Evolutionary conservation across 495 filamentous ascomycete species (phyloP).

Genomic region (Daldinia bambusicola): DNA sequence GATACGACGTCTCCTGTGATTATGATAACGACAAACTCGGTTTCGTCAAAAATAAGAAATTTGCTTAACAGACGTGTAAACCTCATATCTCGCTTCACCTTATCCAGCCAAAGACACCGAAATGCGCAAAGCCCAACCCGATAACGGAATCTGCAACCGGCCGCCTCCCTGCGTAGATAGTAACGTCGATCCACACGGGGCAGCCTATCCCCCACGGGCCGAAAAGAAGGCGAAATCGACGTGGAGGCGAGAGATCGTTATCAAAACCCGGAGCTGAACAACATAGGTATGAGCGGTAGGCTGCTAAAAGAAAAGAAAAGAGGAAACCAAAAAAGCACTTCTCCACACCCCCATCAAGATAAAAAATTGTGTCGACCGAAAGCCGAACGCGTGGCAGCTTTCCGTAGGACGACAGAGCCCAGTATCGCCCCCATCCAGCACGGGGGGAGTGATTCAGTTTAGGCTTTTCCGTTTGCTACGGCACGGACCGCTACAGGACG

Average conservation of each 20-base stretch:
- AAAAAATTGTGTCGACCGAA: conserved; percentile 3
- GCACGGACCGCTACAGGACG: conserved; percentile 39
- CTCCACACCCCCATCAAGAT: too few species aligned
- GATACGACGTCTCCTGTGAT: neutral
- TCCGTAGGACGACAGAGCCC: conserved; percentile 28
- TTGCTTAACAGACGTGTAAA: neutral
- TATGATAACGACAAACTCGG: neutral
- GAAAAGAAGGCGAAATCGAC: neutral
- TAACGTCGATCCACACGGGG: neutral
- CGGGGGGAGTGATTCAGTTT: too few species aligned
- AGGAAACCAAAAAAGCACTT: neutral
- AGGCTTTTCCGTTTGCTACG: conserved; percentile 28
- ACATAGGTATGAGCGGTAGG: neutral
- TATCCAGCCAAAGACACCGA: neutral
- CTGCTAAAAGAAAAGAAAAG: neutral
- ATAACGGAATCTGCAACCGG: conserved; percentile 34
- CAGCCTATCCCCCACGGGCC: conserved; percentile 6
- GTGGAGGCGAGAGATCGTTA: neutral
- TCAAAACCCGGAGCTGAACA: conserved; percentile 5
- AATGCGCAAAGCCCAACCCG: conserved; percentile 36
- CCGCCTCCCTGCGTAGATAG: conserved; percentile 8
- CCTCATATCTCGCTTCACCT: neutral
- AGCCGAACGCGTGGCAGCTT: conserved; percentile 21
- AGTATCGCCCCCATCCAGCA: too few species aligned
- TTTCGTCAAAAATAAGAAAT: neutral